phyloP scores from a whole-genome alignment of 1,284 basidiomycete species.

The Irpex sp. region DNA sequence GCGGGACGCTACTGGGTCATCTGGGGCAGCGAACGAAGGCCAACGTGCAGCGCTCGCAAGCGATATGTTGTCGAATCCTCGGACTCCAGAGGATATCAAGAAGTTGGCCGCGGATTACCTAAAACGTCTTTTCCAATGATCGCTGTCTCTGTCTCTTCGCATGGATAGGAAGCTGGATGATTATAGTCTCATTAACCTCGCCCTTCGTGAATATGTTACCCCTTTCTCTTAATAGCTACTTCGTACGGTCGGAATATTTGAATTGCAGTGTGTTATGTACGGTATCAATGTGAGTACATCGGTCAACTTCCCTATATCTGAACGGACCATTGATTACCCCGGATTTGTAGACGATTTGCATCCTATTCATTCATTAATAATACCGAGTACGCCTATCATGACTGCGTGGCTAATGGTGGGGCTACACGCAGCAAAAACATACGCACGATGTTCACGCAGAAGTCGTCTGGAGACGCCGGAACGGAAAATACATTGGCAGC shows the following conservation, averaged over 20 bases:
- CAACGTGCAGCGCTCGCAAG: conserved; percentile 44
- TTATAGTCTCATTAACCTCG: neutral
- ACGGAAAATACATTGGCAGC: neutral
- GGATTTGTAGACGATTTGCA: neutral
- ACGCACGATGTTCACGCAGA: neutral
- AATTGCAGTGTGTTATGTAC: neutral
- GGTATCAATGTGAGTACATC: neutral
- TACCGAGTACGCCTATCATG: neutral
- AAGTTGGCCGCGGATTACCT: conserved; percentile 67
- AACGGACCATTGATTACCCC: neutral
- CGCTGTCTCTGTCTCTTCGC: neutral
- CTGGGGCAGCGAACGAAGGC: conserved; percentile 38
- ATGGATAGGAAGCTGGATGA: neutral
- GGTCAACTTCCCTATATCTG: neutral
- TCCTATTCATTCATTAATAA: neutral
- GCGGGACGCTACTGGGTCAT: conserved; percentile 52
- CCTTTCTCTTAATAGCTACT: neutral
- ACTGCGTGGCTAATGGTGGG: neutral
- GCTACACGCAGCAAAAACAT: neutral
- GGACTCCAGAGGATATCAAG: conserved; percentile 52
- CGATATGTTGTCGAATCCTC: conserved; percentile 51
- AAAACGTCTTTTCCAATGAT: conserved; percentile 46
- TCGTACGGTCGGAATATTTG: neutral
- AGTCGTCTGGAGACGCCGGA: neutral
- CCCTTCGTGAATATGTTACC: neutral